Evolutionary conservation across 805 yeast genomes (phyloP), one percentile per base, ranked within the genome.

Genomic region (Kodamaea jinghongensis): DNA sequence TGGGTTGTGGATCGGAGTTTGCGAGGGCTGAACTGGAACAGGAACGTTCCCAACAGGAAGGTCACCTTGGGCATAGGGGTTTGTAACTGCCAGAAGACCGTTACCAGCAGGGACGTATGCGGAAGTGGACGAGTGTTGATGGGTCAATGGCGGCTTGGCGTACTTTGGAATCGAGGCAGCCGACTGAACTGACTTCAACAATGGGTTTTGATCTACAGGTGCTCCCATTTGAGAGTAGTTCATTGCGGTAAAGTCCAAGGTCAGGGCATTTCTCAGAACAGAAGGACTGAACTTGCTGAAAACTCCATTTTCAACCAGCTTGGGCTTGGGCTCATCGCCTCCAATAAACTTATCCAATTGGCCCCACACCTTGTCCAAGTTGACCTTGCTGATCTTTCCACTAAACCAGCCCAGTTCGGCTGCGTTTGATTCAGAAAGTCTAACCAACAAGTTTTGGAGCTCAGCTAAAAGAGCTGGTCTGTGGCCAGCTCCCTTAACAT

Each of bases 311-410:
- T 71, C 70, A 17, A 62, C 62, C 4, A 60, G 51, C 10, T 58
- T 55, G 4, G 62, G 50, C 5, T 63, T 60, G 0, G 64, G 51
- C 17, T 70, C 67, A 26, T 85, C 95, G 34, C 91, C 97, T 1
- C 96, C 97, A 28, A 95, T 83, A 42, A 91, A 89, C 56, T 87
- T 87, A 58, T 87, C 96, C 32, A 87, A 61, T 31, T 84, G 90
- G 8, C 93, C 91, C 96, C 96, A 87, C 39, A 88, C 82, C 55
- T 79, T 83, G 50, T 89, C 95, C 38, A 87, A 68, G 49, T 78
- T 81, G 16, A 83, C 84, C 52, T 81, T 80, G 10, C 69, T 61
- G 39, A 69, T 66, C 39, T 55, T 68, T 14, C 58, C 48, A 14
- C 86, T 83, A 47, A 89, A 75, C 97, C 96, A 90, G 4, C 89